These are phyloP conservation scores for Botrytis fabae DNA, from an alignment of 2,329 filamentous ascomycete genomes.

Conservation along the genomic window DNA sequence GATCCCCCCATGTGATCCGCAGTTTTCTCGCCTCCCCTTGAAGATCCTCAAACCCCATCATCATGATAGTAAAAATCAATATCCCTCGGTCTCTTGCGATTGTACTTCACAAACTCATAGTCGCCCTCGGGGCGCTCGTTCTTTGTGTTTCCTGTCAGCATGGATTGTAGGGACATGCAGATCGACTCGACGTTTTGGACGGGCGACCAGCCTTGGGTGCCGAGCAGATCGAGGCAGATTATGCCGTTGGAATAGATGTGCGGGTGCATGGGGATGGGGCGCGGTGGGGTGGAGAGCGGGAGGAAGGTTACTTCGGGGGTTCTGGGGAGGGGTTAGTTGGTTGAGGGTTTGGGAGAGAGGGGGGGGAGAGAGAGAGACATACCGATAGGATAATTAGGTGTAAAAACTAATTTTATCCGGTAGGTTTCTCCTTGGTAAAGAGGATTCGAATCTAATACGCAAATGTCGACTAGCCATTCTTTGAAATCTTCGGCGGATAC, in stretches of 20 bases:
- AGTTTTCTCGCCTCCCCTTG: background rate
- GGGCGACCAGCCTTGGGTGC: constrained; percentile 86
- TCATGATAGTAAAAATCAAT: constrained; percentile 96
- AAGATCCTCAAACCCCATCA: constrained; percentile 57
- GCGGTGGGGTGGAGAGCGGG: constrained; percentile 28
- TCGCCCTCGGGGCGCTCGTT: constrained; percentile 89
- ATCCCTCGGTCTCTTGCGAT: constrained; percentile 77
- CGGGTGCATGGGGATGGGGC: constrained; percentile 86
- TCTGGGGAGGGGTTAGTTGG: constrained; percentile 53
- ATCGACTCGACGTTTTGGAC: constrained; percentile 97
- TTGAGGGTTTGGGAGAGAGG: constrained; percentile 60
- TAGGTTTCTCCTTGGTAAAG: constrained; percentile 80
- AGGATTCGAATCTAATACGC: constrained; percentile 86
- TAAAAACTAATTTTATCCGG: constrained; percentile 85
- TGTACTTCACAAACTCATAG: constrained; percentile 81
- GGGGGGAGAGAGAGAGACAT: constrained; percentile 37
- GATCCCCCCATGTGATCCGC: background rate
- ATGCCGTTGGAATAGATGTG: constrained; percentile 93
- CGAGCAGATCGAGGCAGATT: constrained; percentile 93
- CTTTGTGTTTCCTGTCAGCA: constrained; percentile 93
- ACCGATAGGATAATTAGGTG: constrained; percentile 86
- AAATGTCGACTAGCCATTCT: constrained; percentile 91
- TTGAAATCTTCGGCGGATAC: constrained; percentile 79
- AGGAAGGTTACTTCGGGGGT: constrained; percentile 94
- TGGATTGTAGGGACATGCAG: constrained; percentile 96